These are phyloP conservation scores for Brassica rapa DNA, from an alignment of 345 rosid genomes.

Conservation along the genomic window DNA sequence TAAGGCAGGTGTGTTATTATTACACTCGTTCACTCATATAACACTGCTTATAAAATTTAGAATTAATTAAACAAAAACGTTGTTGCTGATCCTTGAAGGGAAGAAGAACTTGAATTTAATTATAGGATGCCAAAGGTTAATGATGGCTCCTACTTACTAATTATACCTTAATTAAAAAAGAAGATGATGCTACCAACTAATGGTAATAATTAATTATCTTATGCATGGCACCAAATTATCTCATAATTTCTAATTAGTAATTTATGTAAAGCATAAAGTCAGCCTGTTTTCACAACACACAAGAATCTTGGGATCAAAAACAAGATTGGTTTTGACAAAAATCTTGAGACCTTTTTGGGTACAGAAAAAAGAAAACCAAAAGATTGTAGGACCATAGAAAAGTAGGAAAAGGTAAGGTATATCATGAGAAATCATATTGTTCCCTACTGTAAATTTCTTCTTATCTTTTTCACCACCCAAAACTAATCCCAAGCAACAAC, in stretches of 20 bases:
- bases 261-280: constrained; percentile 8
- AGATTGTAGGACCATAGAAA: constrained; percentile 13
- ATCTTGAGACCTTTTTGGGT: neutral
- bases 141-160: constrained; percentile 27
- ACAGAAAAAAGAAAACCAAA: constrained; percentile 1
- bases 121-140: constrained; percentile 31
- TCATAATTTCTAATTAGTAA: neutral
- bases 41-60: neutral
- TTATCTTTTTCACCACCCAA: constrained; percentile 32
- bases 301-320: neutral
- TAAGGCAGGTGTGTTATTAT: constrained; percentile 35
- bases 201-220: constrained; percentile 7
- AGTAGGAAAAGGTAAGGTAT: neutral
- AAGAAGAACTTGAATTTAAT: constrained; percentile 24
- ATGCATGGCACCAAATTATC: constrained; percentile 2
- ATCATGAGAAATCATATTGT: constrained; percentile 53
- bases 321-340: constrained; percentile 13
- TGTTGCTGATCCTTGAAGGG: constrained; percentile 44
- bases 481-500: constrained; percentile 60
- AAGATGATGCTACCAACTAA: constrained; percentile 7
- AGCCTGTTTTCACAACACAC: neutral
- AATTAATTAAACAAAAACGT: neutral
- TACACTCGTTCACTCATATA: constrained; percentile 30
- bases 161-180: no score
- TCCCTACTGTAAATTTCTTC: constrained; percentile 38